Evolutionary conservation across 2,329 filamentous ascomycete species (phyloP), one percentile per base, ranked within the genome.

Genomic region (Magnaporthiopsis poae): DNA sequence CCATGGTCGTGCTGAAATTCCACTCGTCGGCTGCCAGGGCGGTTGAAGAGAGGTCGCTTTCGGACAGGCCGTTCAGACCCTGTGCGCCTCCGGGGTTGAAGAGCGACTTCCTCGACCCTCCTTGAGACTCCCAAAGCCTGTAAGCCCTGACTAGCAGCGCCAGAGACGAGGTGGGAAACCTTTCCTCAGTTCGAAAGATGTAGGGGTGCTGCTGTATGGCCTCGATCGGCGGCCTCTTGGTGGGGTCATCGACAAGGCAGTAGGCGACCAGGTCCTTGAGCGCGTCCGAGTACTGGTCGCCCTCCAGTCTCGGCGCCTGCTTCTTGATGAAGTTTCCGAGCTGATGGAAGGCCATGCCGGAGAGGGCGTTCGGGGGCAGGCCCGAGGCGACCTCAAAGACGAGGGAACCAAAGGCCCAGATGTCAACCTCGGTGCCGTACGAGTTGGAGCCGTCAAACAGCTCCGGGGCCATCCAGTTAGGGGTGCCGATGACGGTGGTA

Each of bases 401-500:
- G 75, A 92, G 90, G 68, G 90, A 90, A 1, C 91, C 91, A 74
- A 91, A 92, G 2, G 91, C 90, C 91, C 91, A 95, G 64, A 93
- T 92, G 71, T 95, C 91, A 61, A 90, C 86, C 72, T 89, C 88
- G 18, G 86, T 88, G 67, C 88, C 88, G 73, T 90, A 90, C 5
- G 86, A 86, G 12, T 84, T 81, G 4, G 84, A 80, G 35, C 60
- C 64, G 67, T 88, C 85, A 71, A 90, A 88, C 15, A 94, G 81
- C 72, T 95, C 91, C 0, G 89, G 90, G 0, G 91, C 90, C 90
- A 95, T 93, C 89, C 90, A 95, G 75, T 93, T 88, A 3, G 89
- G 88, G 0, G 91, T 95, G 29, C 91, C 91, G 66, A 94, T 90
- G 63, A 94, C 88, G 0, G 91, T 94, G 4, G 88, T 88, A 65